phyloP scores from a whole-genome alignment of 2,329 filamentous ascomycete genomes.

The Endoconidiophora polonica region DNA sequence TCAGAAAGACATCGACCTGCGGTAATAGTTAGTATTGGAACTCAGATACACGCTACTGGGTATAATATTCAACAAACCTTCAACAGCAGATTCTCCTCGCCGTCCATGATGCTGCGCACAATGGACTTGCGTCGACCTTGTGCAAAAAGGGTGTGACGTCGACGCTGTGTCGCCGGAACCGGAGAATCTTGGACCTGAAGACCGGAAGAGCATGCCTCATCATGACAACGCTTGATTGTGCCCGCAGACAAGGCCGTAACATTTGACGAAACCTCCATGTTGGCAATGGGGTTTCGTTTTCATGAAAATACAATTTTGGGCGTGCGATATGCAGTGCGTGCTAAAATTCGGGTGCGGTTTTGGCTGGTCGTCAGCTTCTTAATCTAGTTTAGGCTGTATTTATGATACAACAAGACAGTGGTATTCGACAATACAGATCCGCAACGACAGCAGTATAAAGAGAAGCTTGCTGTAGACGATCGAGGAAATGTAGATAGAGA shows the following conservation, averaged over 20 bases:
- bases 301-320: not conserved
- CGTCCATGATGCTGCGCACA: constrained; percentile 43
- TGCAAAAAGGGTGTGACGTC: constrained; percentile 10
- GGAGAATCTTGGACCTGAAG: constrained; percentile 8
- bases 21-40: not conserved
- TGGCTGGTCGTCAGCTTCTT: not conserved
- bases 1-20: constrained; percentile 63
- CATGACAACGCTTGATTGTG: not conserved
- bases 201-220: constrained; percentile 9
- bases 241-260: constrained; percentile 3
- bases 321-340: not conserved
- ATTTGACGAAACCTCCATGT: constrained; percentile 8
- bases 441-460: no score
- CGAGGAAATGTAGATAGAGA: not conserved
- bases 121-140: constrained; percentile 34
- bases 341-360: not conserved
- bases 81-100: constrained; percentile 43
- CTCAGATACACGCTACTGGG: not conserved
- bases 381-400: no score
- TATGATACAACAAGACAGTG: no score
- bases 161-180: constrained; percentile 1
- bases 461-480: not conserved
- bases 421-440: no score
- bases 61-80: constrained; percentile 25
- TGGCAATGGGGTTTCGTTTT: not conserved